Percentiles rank a stretch among this genome's conserved stretches.
These are phyloP conservation scores for Trypanosoma theileri DNA, from an alignment of 208 protist genomes.

Conservation along the genomic window DNA sequence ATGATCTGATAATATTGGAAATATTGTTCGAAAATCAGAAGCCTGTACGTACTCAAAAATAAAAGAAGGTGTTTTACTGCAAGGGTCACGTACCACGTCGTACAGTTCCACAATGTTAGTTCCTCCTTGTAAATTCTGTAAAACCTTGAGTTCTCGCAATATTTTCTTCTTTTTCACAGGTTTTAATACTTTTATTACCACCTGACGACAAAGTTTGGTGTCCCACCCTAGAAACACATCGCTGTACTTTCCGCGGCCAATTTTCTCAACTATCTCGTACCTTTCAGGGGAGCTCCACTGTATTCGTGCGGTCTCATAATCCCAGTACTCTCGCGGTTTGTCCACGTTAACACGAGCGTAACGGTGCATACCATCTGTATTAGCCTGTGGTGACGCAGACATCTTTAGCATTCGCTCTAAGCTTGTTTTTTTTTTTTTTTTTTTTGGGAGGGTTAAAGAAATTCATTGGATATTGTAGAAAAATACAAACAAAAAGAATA, in stretches of 20 bases:
- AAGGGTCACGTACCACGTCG: constrained; percentile 98
- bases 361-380: constrained; percentile 54
- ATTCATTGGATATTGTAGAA: neutral
- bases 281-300: constrained; percentile 95
- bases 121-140: constrained; percentile 98
- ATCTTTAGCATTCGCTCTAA: constrained; percentile 18
- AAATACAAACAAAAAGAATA: neutral
- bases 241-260: constrained; percentile 99
- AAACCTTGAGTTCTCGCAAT: constrained; percentile 98
- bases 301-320: constrained; percentile 93
- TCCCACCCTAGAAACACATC: constrained; percentile 99
- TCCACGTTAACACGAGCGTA: constrained; percentile 82
- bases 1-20: constrained; percentile 95
- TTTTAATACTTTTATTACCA: constrained; percentile 99
- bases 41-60: constrained; percentile 99
- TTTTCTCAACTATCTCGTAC: constrained; percentile 96
- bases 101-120: constrained; percentile 98
- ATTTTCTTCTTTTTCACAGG: constrained; percentile 99
- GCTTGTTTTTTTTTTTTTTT: neutral
- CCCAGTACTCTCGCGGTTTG: constrained; percentile 93
- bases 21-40: constrained; percentile 96
- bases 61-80: constrained; percentile 97
- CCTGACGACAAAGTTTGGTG: constrained; percentile 71
- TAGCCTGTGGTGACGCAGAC: constrained; percentile 32
- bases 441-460: neutral